Evolutionary conservation across 371 early-diverging fungal species (phyloP), one percentile per base, ranked within the genome.

Genomic region (Mucor mucedo): DNA sequence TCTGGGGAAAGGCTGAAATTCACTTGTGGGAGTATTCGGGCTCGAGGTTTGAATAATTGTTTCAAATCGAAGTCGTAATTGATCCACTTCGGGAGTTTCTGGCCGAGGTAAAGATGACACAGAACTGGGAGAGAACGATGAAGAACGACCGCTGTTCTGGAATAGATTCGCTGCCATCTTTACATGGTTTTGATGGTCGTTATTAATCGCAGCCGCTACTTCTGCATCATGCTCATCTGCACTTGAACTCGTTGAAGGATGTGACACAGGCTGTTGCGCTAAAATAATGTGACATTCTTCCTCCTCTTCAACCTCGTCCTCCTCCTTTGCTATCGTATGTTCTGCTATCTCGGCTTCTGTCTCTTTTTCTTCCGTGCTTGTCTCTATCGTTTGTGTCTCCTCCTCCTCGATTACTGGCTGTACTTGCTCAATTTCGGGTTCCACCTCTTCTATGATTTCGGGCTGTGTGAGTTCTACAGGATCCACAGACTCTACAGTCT

Each of bases 181-280:
- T 10, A 38, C 39, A 11, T 40, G 10, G 13, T 50, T 50, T 7
- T 5, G 13, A 8, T 42, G 28, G 21, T 30, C 39, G 1, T 50
- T 55, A 11, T 41, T 45, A 29, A 52, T 68, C 6, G 71, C 58
- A 4, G 75, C 74, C 30, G 77, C 78, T 6, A 78, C 78, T 62
- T 78, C 78, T 13, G 78, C 78, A 66, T 78, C 78, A 53, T 78
- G 78, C 27, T 78, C 78, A 41, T 75, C 69, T 45, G 65, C 62
- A 41, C 65, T 69, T 3, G 69, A 65, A 58, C 61, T 47, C 11
- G 65, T 65, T 13, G 69, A 69, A 2, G 55, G 39, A 27, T 68
- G 60, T 14, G 69, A 68, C 9, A 68, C 55, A 2, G 63, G 55
- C n/a, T 65, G 54, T 21, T 38, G 55, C 4, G 47, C 27, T 8